Evolutionary conservation across 257 asterid species (phyloP), one percentile per base, ranked within the genome.

Genomic region (Ophiorrhiza pumila): DNA sequence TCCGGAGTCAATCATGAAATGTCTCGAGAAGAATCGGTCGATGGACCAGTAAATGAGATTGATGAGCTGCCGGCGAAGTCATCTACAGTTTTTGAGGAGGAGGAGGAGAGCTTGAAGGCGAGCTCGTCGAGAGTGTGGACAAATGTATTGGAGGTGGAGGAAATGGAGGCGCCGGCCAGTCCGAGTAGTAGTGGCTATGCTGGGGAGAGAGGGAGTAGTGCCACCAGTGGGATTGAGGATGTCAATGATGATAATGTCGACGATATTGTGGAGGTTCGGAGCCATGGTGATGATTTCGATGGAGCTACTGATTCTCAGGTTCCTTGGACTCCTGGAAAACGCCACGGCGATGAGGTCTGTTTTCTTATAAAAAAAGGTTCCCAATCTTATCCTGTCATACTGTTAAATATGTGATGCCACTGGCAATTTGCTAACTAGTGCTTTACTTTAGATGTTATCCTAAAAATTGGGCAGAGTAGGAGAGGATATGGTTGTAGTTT

Each of bases 141-240:
- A 78, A 78, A 77, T 67, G 74, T 37, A 58, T 75, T 77, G 6
- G 91, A 88, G 75, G 83, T 45, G 22, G 91, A 84, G 62, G 95
- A 90, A 77, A 73, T 56, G 66, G 96, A 82, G 73, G 88, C 77
- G 79, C 87, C 85, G 57, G 64, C 85, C 77, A 95, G 97, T 76
- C 96, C 97, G 41, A 87, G 96, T 74, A 95, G 99, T 80, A 92
- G 98, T 70, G 99, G 97, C 18, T 95, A 95, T 75, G 98, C 96
- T 2, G 99, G 91, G 34, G 99, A 87, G 85, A 86, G 83, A 83
- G 99, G 99, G 66, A 95, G 98, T 76, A 92, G 93, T 68, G 90
- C 86, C 67, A 87, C 85, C 34, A 87, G 84, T 76, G 82, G 82
- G 45, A 68, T 79, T 71, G 82, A 74, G 68, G 87, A 77, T 75